Evolutionary conservation across 2,329 filamentous ascomycete species (phyloP).

Genomic region (Zalaria obscura): DNA sequence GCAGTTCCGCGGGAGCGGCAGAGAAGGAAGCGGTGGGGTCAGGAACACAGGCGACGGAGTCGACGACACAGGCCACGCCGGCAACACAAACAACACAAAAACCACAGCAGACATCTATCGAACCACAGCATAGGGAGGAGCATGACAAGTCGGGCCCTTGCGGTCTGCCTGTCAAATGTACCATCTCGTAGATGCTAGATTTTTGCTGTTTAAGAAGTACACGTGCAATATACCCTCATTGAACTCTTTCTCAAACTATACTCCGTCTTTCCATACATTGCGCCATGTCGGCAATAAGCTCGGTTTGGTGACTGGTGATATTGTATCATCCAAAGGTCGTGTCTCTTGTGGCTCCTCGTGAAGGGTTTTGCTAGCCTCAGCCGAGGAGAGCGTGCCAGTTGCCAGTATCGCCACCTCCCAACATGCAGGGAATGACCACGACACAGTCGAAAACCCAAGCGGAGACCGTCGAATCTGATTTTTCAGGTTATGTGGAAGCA

Average conservation of each 20-base stretch:
- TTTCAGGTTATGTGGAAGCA: too few relatives aligned
- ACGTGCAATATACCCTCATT: not conserved
- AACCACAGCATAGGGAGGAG: slow-evolving; percentile 23
- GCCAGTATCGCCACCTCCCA: not conserved
- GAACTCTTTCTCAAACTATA: not conserved
- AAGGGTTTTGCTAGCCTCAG: too few relatives aligned
- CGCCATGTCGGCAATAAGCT: not conserved
- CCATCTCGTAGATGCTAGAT: slow-evolving; percentile 38
- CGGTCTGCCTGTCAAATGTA: slow-evolving; percentile 62
- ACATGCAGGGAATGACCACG: not conserved
- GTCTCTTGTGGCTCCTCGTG: too few relatives aligned
- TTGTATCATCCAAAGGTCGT: not conserved
- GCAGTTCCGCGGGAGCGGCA: slow-evolving; percentile 22
- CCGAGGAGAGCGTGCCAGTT: too few relatives aligned
- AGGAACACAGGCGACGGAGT: slow-evolving; percentile 6
- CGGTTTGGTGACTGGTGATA: not conserved
- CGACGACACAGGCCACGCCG: slow-evolving; percentile 2
- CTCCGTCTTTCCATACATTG: not conserved
- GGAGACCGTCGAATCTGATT: too few relatives aligned
- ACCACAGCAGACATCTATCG: slow-evolving; percentile 13
- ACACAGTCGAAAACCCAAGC: too few relatives aligned
- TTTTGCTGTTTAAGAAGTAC: not conserved
- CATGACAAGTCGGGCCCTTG: slow-evolving; percentile 55
- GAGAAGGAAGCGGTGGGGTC: slow-evolving; percentile 11
- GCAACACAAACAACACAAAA: slow-evolving; percentile 17